Percentiles rank a stretch among this genome's conserved stretches.
Conservation (phyloP, 768 basidiomycete genomes). For the Xerocomus brunneocitrinus region DNA sequence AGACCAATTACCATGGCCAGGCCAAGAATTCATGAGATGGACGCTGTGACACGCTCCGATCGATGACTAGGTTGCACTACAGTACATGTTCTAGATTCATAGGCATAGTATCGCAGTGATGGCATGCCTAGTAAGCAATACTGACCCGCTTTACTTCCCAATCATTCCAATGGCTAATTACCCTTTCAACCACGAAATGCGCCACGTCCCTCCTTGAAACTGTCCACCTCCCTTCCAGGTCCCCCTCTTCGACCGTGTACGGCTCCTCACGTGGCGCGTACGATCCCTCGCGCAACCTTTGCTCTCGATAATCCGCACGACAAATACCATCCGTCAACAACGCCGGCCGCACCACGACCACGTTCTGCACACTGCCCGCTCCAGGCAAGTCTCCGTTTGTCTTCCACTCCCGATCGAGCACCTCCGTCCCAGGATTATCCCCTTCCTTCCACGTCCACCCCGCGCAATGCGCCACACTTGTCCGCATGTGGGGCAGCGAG, state of each 20-base stretch:
- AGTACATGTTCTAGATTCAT: no score
- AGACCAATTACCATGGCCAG: no score
- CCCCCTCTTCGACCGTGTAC: slow-evolving; percentile 43
- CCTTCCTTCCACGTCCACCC: slow-evolving; percentile 50
- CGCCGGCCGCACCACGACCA: slow-evolving; percentile 52
- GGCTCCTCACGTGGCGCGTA: slow-evolving; percentile 16
- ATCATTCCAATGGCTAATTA: slow-evolving; percentile 46
- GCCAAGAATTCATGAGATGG: no score
- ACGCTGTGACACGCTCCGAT: no score
- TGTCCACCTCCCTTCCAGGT: slow-evolving; percentile 42
- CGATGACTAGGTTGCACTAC: no score
- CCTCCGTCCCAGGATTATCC: slow-evolving; percentile 37
- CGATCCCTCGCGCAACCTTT: background rate
- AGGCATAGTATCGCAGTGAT: no score
- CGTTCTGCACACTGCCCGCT: slow-evolving; percentile 39
- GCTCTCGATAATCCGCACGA: slow-evolving; percentile 13
- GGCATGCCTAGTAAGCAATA: slow-evolving; percentile 41
- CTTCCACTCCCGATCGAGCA: slow-evolving; percentile 46
- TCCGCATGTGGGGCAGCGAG: slow-evolving; percentile 50
- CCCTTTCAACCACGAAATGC: slow-evolving; percentile 54
- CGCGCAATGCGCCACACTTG: slow-evolving; percentile 50
- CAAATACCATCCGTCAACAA: slow-evolving; percentile 56
- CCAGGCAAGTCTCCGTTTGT: slow-evolving; percentile 32
- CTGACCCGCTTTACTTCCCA: slow-evolving; percentile 47
- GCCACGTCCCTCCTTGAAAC: slow-evolving; percentile 61